Percentiles rank a stretch among this genome's conserved stretches.
Conservation (phyloP, 2,329 filamentous ascomycete genomes). For the Xylariaceae sp. region DNA sequence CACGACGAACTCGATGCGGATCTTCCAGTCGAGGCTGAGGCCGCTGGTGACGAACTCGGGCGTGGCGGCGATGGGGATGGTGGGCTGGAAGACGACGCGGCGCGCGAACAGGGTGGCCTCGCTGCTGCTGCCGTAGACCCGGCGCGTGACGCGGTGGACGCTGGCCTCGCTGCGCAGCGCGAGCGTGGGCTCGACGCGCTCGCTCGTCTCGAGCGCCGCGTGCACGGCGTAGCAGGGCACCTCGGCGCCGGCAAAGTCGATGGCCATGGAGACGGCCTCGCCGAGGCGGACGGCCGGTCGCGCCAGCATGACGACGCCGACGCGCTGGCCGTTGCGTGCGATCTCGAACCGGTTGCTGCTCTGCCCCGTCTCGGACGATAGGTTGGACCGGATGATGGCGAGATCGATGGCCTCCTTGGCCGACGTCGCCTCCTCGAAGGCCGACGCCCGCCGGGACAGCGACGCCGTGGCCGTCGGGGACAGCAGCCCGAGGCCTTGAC, state of each 20-base stretch:
- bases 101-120: conserved; percentile 79
- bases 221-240: conserved; percentile 82
- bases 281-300: conserved; percentile 84
- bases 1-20: conserved; percentile 89
- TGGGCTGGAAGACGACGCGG: conserved; percentile 70
- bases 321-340: conserved; percentile 80
- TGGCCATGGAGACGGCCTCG: conserved; percentile 73
- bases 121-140: conserved; percentile 67
- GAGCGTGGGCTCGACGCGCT: conserved; percentile 71
- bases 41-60: conserved; percentile 90
- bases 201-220: conserved; percentile 75
- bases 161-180: conserved; percentile 80
- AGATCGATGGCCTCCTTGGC: conserved; percentile 85
- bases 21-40: conserved; percentile 78
- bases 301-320: conserved; percentile 83
- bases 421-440: conserved; percentile 48
- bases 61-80: conserved; percentile 75
- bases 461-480: conserved; percentile 61
- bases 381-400: conserved; percentile 77
- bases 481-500: conserved; percentile 54
- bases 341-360: conserved; percentile 95
- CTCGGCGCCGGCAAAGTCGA: conserved; percentile 74
- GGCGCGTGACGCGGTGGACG: conserved; percentile 78
- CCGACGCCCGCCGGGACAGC: conserved; percentile 48
- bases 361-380: conserved; percentile 58